Conservation (phyloP, 164 flowering plant species). For the Cinnamomum chago region DNA sequence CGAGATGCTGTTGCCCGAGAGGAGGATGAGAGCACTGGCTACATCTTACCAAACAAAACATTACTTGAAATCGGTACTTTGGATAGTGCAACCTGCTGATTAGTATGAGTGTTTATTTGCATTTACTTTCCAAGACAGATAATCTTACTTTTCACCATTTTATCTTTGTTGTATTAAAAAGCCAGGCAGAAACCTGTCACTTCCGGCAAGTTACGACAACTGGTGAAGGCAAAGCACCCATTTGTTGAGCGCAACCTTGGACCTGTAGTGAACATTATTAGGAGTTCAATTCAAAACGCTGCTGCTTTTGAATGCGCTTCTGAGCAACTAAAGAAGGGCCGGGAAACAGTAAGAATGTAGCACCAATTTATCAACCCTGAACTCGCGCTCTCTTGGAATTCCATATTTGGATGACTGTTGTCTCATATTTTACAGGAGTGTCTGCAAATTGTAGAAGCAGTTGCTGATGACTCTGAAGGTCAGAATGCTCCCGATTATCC, state of each 20-base stretch:
- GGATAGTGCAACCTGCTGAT: neutral
- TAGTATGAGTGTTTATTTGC: neutral
- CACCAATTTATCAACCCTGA: neutral
- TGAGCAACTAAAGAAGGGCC: constrained; percentile 52
- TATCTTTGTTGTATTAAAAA: constrained; percentile 26
- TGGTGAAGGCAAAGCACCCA: constrained; percentile 68
- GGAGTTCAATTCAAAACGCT: constrained; percentile 61
- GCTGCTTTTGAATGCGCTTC: constrained; percentile 63
- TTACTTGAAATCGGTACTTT: constrained; percentile 81
- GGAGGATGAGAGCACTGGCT: constrained; percentile 99
- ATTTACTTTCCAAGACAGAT: neutral
- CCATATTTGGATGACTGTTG: neutral
- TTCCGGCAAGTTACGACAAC: constrained; percentile 47
- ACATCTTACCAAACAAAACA: constrained; percentile 81
- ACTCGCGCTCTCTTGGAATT: neutral
- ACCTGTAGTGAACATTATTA: constrained; percentile 62
- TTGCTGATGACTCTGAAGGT: neutral
- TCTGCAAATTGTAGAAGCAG: neutral
- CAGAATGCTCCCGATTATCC: constrained; percentile 14
- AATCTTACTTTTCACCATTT: constrained; percentile 1
- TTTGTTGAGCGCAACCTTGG: constrained; percentile 72
- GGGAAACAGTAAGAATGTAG: constrained; percentile 39
- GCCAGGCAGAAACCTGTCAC: constrained; percentile 85
- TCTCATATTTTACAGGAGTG: neutral
- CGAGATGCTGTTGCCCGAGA: constrained; percentile 85